Percentiles rank a stretch among this genome's conserved stretches.
Conservation (phyloP, 2,329 filamentous ascomycete species). For the Microthyrium microscopicum region DNA sequence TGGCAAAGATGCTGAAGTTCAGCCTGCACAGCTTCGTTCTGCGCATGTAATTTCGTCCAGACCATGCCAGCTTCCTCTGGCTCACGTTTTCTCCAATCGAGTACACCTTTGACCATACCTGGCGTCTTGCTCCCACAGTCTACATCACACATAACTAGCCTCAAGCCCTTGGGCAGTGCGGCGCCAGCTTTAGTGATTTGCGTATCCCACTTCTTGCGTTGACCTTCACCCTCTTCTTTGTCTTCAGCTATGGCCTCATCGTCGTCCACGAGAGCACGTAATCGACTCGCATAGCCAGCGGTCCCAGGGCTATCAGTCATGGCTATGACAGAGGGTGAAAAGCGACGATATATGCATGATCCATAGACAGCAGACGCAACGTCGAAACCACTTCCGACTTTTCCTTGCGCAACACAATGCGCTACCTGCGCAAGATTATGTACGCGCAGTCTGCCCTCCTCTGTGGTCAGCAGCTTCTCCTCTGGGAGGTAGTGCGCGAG, state of each 20-base stretch:
- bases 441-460: slow-evolving; percentile 41
- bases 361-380: slow-evolving; percentile 87
- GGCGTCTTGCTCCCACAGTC: slow-evolving; percentile 88
- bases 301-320: slow-evolving; percentile 49
- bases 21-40: slow-evolving; percentile 54
- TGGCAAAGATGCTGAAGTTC: slow-evolving; percentile 40
- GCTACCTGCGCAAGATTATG: slow-evolving; percentile 91
- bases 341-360: slow-evolving; percentile 80
- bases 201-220: slow-evolving; percentile 56
- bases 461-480: slow-evolving; percentile 34
- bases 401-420: slow-evolving; percentile 91
- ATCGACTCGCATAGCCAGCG: slow-evolving; percentile 46
- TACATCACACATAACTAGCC: slow-evolving; percentile 87
- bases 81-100: slow-evolving; percentile 60
- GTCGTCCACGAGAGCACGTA: slow-evolving; percentile 52
- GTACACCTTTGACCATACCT: slow-evolving; percentile 84
- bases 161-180: slow-evolving; percentile 53
- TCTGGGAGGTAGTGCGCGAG: slow-evolving; percentile 56
- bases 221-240: slow-evolving; percentile 6
- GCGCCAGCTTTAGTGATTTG: slow-evolving; percentile 55
- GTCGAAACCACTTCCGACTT: slow-evolving; percentile 91
- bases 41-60: slow-evolving; percentile 58
- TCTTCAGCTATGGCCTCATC: slow-evolving; percentile 15
- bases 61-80: slow-evolving; percentile 46
- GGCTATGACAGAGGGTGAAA: slow-evolving; percentile 61